phyloP scores from a whole-genome alignment of 2,329 filamentous ascomycete genomes.

The Chrysoporthe puriensis region DNA sequence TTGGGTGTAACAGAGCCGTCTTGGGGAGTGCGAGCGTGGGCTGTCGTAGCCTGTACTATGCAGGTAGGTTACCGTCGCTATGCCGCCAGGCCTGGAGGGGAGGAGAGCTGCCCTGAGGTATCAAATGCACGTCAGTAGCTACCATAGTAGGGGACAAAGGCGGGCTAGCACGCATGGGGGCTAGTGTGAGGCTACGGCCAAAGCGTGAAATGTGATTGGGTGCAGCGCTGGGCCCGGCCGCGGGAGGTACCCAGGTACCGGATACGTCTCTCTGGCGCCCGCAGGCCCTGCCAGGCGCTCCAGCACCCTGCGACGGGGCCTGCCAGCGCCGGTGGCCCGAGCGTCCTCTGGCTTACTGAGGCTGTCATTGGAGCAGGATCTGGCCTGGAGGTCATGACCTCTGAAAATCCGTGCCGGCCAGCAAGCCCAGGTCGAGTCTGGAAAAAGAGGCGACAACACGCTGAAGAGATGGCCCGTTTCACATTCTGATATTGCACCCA shows the following conservation, averaged over 20 bases:
- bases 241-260: constrained; percentile 16
- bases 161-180: neutral
- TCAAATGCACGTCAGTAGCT: constrained; percentile 17
- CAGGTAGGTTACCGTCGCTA: neutral
- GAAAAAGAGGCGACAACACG: constrained; percentile 3
- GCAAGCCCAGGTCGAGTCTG: constrained; percentile 7
- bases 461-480: constrained; percentile 12
- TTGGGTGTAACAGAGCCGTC: neutral
- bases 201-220: constrained; percentile 28
- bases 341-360: constrained; percentile 13
- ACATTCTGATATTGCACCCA: constrained; percentile 29
- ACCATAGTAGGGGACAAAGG: neutral
- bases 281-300: neutral
- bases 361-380: constrained; percentile 6
- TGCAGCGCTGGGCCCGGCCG: neutral
- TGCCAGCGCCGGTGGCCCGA: constrained; percentile 4
- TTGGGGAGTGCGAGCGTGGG: neutral
- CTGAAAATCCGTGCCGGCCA: constrained; percentile 27
- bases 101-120: constrained; percentile 3
- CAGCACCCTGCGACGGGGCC: neutral
- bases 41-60: neutral
- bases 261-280: too few relatives aligned
- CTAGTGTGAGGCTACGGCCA: constrained; percentile 19
- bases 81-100: neutral
- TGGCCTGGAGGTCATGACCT: constrained; percentile 8